These are phyloP conservation scores for Falciphora oryzae DNA, from an alignment of 2,329 filamentous ascomycete species.

Conservation along the genomic window DNA sequence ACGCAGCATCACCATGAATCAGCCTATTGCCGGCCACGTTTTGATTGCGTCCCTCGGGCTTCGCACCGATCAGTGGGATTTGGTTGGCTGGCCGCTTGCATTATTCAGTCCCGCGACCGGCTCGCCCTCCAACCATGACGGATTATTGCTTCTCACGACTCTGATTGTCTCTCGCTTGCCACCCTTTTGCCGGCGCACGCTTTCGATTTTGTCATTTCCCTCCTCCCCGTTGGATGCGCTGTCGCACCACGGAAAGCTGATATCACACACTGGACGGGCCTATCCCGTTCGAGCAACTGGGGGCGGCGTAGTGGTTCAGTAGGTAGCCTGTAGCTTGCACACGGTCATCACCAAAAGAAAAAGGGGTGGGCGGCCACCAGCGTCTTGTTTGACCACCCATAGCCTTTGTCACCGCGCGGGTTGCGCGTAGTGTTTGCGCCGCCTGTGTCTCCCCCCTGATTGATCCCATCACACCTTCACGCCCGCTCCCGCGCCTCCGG, in stretches of 20 bases:
- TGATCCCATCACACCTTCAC: background rate
- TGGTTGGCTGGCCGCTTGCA: background rate
- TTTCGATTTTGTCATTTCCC: background rate
- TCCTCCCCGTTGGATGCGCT: background rate
- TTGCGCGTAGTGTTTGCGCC: background rate
- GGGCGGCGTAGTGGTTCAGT: background rate
- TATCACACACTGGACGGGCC: background rate
- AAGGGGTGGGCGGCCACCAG: background rate
- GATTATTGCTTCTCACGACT: background rate
- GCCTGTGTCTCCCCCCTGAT: background rate
- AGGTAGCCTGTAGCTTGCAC: background rate
- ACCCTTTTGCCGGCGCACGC: background rate
- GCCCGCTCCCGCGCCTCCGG: background rate
- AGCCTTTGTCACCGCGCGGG: too few relatives aligned
- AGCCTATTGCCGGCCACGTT: background rate
- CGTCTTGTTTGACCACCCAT: background rate
- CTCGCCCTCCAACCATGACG: background rate
- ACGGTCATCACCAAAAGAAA: background rate
- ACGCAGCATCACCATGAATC: background rate
- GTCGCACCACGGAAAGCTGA: background rate
- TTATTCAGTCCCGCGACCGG: conserved; percentile 5
- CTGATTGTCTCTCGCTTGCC: background rate
- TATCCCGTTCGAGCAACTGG: conserved; percentile 1
- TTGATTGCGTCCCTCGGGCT: background rate
- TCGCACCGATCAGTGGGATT: background rate